Evolutionary conservation across 108 stramenopile species (phyloP).

Genomic region (Skeletonema grethae): DNA sequence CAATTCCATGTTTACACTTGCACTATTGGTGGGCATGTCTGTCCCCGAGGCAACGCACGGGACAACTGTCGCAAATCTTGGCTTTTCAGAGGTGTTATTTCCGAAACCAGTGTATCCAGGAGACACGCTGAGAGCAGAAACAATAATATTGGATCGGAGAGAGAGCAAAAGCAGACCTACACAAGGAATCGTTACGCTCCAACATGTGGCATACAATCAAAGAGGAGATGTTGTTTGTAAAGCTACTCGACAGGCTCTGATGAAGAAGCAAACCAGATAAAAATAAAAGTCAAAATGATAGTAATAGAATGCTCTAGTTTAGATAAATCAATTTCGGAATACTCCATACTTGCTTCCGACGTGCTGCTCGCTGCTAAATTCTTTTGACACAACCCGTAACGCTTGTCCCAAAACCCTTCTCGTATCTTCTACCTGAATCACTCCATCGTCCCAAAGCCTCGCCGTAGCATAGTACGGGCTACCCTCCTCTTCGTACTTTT

Average conservation of each 20-base stretch:
- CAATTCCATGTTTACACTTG: constrained; percentile 57
- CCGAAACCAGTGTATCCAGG: constrained; percentile 54
- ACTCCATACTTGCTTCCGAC: constrained; percentile 46
- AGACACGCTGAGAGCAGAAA: constrained; percentile 47
- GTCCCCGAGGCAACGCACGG: constrained; percentile 51
- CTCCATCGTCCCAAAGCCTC: constrained; percentile 97
- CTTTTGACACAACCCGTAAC: constrained; percentile 73
- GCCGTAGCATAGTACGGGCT: constrained; percentile 92
- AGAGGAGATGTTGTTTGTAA: constrained; percentile 46
- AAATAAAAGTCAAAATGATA: not conserved
- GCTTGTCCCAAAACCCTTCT: constrained; percentile 86
- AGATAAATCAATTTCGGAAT: constrained; percentile 40
- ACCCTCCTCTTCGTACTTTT: constrained; percentile 82
- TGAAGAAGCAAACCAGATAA: constrained; percentile 29
- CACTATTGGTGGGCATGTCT: constrained; percentile 49
- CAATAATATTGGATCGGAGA: constrained; percentile 40
- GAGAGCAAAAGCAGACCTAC: constrained; percentile 48
- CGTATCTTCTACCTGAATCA: constrained; percentile 94
- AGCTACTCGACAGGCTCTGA: constrained; percentile 48
- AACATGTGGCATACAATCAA: constrained; percentile 52
- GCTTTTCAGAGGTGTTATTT: constrained; percentile 51
- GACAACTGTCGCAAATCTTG: constrained; percentile 52
- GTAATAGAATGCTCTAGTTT: not conserved
- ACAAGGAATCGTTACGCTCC: constrained; percentile 47
- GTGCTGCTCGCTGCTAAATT: constrained; percentile 11